These are phyloP conservation scores for Gleditsia sinensis DNA, from an alignment of 306 rosid genomes.

Conservation along the genomic window DNA sequence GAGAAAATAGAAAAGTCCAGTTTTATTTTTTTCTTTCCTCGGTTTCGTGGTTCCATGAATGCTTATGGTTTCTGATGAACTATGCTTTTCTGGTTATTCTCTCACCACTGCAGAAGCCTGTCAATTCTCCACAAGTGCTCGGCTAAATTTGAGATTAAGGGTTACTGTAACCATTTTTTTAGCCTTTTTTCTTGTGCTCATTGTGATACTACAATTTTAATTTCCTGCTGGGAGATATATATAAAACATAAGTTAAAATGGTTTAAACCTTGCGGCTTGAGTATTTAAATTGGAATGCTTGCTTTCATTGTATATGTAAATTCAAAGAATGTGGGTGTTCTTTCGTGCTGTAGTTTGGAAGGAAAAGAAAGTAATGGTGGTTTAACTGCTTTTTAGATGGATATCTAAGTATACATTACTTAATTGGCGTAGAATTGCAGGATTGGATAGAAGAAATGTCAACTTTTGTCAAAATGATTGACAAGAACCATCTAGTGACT, in stretches of 20 bases:
- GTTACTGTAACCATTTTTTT: not conserved
- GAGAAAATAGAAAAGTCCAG: conserved; percentile 13
- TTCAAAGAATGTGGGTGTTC: not conserved
- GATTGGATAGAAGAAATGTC: conserved; percentile 99
- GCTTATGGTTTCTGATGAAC: conserved; percentile 9
- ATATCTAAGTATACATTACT: conserved; percentile 25
- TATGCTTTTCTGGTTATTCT: conserved; percentile 8
- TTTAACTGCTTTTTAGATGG: conserved; percentile 8
- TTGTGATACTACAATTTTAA: not conserved
- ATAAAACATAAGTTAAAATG: not conserved
- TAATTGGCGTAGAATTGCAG: conserved; percentile 50
- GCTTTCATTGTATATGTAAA: conserved; percentile 10
- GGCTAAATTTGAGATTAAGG: conserved; percentile 4
- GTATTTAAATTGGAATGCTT: not conserved
- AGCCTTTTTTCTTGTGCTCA: not conserved
- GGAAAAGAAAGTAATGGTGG: not conserved
- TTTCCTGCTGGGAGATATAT: not conserved
- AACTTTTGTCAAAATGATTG: conserved; percentile 73
- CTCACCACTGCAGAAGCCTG: not conserved
- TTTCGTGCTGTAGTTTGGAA: not conserved
- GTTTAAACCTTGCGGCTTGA: not conserved
- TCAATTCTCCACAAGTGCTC: not conserved
- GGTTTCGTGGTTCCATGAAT: not conserved
- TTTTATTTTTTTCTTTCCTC: not conserved
- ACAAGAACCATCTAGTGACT: conserved; percentile 90